Conservation (phyloP, 345 rosid species). For the Eucalyptus sp. region DNA sequence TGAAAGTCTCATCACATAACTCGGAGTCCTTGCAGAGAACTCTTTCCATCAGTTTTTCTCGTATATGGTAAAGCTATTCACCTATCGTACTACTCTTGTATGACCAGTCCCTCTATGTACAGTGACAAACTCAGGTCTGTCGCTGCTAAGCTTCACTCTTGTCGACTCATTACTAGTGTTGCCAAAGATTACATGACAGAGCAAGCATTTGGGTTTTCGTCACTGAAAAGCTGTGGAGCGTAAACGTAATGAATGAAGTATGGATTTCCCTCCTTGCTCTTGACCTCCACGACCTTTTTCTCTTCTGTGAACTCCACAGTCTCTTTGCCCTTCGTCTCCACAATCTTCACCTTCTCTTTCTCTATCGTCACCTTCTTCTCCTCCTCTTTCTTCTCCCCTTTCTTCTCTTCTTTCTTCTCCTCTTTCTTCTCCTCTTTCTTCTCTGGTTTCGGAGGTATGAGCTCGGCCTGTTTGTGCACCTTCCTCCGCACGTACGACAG, state of each 20-base stretch:
- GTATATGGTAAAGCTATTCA: background rate
- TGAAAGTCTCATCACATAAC: background rate
- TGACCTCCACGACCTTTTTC: constrained; percentile 23
- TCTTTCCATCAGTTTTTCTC: background rate
- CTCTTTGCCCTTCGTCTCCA: constrained; percentile 1
- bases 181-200: constrained; percentile 15
- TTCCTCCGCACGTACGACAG: constrained; percentile 32
- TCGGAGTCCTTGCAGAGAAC: background rate
- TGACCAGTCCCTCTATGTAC: background rate
- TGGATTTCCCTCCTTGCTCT: constrained; percentile 38
- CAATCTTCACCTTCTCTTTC: background rate
- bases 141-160: background rate
- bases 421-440: background rate
- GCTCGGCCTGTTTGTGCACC: constrained; percentile 63
- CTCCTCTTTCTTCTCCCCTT: constrained; percentile 21
- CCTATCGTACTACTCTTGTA: background rate
- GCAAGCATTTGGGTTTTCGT: constrained; percentile 89
- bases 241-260: constrained; percentile 71
- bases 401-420: constrained; percentile 9
- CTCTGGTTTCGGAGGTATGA: constrained; percentile 26
- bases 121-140: background rate
- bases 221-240: constrained; percentile 80
- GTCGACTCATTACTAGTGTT: background rate
- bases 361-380: background rate
- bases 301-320: constrained; percentile 14